Evolutionary conservation across 1,139 yeast genomes (phyloP).

Genomic region (Hansenula sp.): DNA sequence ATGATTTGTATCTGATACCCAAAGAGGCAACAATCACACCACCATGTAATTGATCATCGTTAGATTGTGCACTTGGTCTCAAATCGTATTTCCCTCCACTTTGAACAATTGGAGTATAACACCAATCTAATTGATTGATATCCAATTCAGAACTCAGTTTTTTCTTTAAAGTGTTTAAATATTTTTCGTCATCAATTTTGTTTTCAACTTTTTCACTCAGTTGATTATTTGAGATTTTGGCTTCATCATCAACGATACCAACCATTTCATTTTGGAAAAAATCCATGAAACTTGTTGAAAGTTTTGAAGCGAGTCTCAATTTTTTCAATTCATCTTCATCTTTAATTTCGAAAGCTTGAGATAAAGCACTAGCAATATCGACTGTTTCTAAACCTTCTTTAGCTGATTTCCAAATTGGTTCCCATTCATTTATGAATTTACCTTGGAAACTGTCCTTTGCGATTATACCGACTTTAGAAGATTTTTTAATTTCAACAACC

Average conservation of each 20-base stretch:
- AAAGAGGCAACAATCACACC: constrained; percentile 83
- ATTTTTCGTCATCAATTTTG: constrained; percentile 73
- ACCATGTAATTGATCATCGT: constrained; percentile 58
- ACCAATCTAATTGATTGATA: constrained; percentile 82
- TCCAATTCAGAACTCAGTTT: constrained; percentile 66
- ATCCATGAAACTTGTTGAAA: constrained; percentile 79
- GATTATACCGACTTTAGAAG: constrained; percentile 53
- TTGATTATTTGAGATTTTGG: constrained; percentile 66
- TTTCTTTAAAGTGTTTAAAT: constrained; percentile 45
- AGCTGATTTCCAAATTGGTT: constrained; percentile 44
- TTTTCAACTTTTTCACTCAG: constrained; percentile 75
- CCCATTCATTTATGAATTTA: constrained; percentile 79
- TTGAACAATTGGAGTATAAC: constrained; percentile 88
- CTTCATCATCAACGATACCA: constrained; percentile 80
- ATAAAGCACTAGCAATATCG: constrained; percentile 56
- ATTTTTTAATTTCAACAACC: constrained; percentile 41
- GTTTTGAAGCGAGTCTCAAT: constrained; percentile 67
- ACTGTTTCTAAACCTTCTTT: constrained; percentile 39
- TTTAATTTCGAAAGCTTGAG: constrained; percentile 64
- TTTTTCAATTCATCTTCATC: constrained; percentile 73
- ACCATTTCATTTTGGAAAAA: constrained; percentile 87
- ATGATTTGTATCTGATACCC: constrained; percentile 84
- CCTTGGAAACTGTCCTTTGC: constrained; percentile 78
- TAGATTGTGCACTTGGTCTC: constrained; percentile 79
- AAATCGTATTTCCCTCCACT: constrained; percentile 85